Percentiles rank a stretch among this genome's conserved stretches.
Evolutionary conservation across 495 filamentous ascomycete species (phyloP).

Genomic region (Xylaria castorea): DNA sequence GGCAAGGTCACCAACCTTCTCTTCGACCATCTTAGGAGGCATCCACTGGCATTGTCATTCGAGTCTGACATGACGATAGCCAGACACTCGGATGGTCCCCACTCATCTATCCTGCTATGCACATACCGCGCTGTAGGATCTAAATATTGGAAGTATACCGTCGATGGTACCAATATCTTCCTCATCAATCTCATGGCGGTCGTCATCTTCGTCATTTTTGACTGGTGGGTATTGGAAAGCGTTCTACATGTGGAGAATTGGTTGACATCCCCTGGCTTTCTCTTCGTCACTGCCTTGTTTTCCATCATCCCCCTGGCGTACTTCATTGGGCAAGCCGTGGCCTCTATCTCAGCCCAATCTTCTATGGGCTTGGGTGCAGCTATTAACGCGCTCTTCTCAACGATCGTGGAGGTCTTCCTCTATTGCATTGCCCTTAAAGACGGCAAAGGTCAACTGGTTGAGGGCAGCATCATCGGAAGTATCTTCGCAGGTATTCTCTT

Average conservation of each 20-base stretch:
- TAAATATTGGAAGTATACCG: constrained; percentile 99
- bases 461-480: constrained; percentile 96
- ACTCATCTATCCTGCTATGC: constrained; percentile 90
- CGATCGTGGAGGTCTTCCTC: constrained; percentile 95
- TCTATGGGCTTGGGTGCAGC: constrained; percentile 99
- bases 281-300: constrained; percentile 84
- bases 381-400: constrained; percentile 99
- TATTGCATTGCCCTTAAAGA: constrained; percentile 95
- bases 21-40: constrained; percentile 88
- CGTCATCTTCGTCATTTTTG: constrained; percentile 89
- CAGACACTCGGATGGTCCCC: constrained; percentile 68
- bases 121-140: constrained; percentile 94
- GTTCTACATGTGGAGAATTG: constrained; percentile 70
- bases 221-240: constrained; percentile 79
- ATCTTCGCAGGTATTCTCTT: constrained; percentile 98
- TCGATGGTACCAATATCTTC: constrained; percentile 98
- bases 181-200: constrained; percentile 94
- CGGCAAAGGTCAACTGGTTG: constrained; percentile 90
- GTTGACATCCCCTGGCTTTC: constrained; percentile 78
- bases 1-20: constrained; percentile 91
- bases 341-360: constrained; percentile 98
- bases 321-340: constrained; percentile 98
- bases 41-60: constrained; percentile 91
- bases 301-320: constrained; percentile 98
- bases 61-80: constrained; percentile 82